Base-by-base conservation (phyloP, 2,329 filamentous ascomycete genomes). In the Epichloe scottii region DNA sequence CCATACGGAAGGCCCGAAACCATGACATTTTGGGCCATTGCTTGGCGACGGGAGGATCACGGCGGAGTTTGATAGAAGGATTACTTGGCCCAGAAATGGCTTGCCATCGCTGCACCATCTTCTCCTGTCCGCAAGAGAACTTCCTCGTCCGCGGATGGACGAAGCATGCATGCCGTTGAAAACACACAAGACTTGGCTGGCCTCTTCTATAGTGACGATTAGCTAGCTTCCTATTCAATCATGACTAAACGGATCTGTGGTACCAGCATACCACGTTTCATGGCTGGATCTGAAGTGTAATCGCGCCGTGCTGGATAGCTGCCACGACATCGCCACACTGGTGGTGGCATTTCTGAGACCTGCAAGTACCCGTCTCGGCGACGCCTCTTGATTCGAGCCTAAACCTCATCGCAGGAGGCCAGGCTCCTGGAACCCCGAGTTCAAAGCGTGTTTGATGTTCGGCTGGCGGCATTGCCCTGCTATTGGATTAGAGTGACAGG, bases 321-420 rank as follows among this genome's bases (percentile, higher is more conserved):
- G 50, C 15, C 15, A 17, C 41, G 14, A 43, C 33, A n/a, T 42
- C 49, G 46, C 30, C 42, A 43, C 46, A 50, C 26, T 44, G 39
- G 33, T 39, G 48, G 44, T 53, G 44, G 49, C 54, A 51, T 51
- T 51, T 53, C 49, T 42, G 49, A 52, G 41, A 39, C 46, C 53
- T 57, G 56, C 55, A 56, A 51, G 46, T 53, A 56, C 51, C 56
- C 55, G 56, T 52, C 37, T 54, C 46, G 54, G 46, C 44, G 56
- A 50, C 51, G 51, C 51, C 56, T 55, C 35, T 51, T 34, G 50
- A 53, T 53, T 44, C 52, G 42, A 48, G 42, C 17, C 43, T 21
- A 49, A 23, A 41, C 12, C 33, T 38, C 43, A 44, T n/a, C 51
- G 43, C 46, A 53, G 50, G 43, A 51, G 34, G 23, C 40, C 8